Evolutionary conservation across 305 asterid species (phyloP), one percentile per base, ranked within the genome.

Genomic region (Rubia balearica): DNA sequence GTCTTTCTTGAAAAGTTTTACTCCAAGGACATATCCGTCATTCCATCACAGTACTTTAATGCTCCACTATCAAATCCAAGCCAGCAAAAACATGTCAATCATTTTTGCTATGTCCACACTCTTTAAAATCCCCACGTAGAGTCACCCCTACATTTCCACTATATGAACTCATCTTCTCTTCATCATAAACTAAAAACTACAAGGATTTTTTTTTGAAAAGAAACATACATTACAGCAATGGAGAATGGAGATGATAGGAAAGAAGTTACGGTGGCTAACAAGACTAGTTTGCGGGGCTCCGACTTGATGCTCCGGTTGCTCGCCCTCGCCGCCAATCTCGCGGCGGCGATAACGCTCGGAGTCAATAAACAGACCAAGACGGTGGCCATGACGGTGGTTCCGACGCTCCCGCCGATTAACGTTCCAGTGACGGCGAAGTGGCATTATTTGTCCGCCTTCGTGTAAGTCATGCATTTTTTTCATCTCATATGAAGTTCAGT

Each of bases 401-500:
- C 90, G 2, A 42, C 86, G 5, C 76, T 87, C 51, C 87, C 91
- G 41, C 88, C 96, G 41, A 55, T 87, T 0, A 74, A 51, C 49
- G 57, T 89, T 76, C 87, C 91, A 42, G 82, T 73, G 63, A 70
- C 85, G 14, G 91, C 96, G 5, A 85, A 83, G 73, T 87, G 83
- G 87, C 83, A 81, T 55, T 60, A 89, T 75, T 21, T 87, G 76
- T 89, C 91, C 2, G 88, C 96, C 75, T 87, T 83, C 61, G 81
- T 80, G 96, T 89, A 70, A 83, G 90, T 17, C 30, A 4, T 17
- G 6, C 14, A 7, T n/a, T 0, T 21, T 19, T 7, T n/a, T n/a
- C n/a, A n/a, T n/a, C n/a, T n/a, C n/a, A n/a, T n/a, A n/a, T n/a
- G n/a, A n/a, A n/a, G n/a, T n/a, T n/a, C n/a, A n/a, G n/a, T n/a